Conservation (phyloP, 805 yeast genomes). For the Candida gorgasii region DNA sequence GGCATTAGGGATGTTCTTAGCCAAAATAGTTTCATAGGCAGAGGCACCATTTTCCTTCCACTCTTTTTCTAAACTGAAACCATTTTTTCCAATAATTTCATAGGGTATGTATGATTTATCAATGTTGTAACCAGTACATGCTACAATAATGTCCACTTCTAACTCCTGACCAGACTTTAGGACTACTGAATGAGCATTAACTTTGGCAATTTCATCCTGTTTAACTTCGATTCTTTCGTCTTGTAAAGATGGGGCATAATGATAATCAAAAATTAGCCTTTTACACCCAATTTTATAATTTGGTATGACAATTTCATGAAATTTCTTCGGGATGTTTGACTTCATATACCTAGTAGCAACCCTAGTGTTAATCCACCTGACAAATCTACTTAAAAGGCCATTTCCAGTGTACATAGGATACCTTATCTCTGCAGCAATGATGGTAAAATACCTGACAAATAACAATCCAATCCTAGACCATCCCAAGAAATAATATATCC, state of each 20-base stretch:
- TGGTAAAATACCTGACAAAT: conserved; percentile 28
- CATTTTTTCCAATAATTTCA: conserved; percentile 28
- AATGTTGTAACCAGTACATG: conserved; percentile 43
- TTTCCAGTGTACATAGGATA: conserved; percentile 38
- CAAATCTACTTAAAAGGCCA: conserved; percentile 24
- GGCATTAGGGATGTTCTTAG: conserved; percentile 35
- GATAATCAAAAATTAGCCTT: conserved; percentile 39
- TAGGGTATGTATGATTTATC: conserved; percentile 18
- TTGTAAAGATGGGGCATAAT: conserved; percentile 33
- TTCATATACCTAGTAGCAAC: conserved; percentile 27
- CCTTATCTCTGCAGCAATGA: conserved; percentile 31
- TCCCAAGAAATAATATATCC: conserved; percentile 25
- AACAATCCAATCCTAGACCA: conserved; percentile 29
- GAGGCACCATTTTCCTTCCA: conserved; percentile 34
- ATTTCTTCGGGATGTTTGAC: conserved; percentile 30
- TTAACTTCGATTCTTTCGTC: conserved; percentile 31
- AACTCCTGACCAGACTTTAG: conserved; percentile 28
- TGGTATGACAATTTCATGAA: conserved; percentile 35
- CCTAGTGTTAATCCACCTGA: conserved; percentile 26
- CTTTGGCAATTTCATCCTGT: conserved; percentile 12
- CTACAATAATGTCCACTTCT: conserved; percentile 40
- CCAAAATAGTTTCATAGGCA: conserved; percentile 37
- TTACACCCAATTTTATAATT: conserved; percentile 44
- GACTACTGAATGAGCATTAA: conserved; percentile 30
- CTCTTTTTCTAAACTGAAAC: conserved; percentile 20